Percentiles rank a stretch among this genome's conserved stretches.
These are phyloP conservation scores for Picea abies DNA, from an alignment of 83 land plant genomes.

Conservation along the genomic window DNA sequence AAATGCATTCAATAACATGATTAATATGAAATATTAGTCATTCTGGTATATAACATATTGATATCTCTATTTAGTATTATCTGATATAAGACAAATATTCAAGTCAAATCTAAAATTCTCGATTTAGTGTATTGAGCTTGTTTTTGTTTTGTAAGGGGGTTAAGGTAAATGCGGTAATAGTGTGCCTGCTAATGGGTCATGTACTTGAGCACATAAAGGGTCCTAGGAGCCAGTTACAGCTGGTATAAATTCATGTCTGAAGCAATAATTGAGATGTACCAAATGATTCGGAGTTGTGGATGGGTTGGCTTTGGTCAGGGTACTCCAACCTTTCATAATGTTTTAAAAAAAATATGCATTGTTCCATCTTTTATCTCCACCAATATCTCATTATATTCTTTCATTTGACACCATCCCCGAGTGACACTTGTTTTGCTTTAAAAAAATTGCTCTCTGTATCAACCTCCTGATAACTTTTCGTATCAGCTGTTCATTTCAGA, in stretches of 20 bases:
- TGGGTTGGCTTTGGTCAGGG: neutral
- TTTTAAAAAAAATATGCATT: too few relatives aligned
- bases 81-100: neutral
- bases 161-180: neutral
- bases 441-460: neutral
- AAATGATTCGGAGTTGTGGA: neutral
- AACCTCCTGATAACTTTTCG: neutral
- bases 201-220: neutral
- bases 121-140: neutral
- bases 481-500: neutral
- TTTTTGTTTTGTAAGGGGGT: neutral
- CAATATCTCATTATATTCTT: too few relatives aligned
- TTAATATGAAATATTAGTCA: neutral
- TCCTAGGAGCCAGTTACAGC: neutral
- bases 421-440: neutral
- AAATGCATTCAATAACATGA: neutral
- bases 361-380: too few relatives aligned
- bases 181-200: neutral
- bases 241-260: neutral
- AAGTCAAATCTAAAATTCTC: neutral
- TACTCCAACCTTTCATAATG: too few relatives aligned
- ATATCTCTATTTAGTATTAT: neutral
- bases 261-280: neutral
- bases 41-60: too few relatives aligned
- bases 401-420: neutral